A percentile compares a stretch with the other conserved stretches of the same genome.
These are phyloP conservation scores for Trichoderma arundinaceum DNA, from an alignment of 2,329 filamentous ascomycete species.

Conservation along the genomic window DNA sequence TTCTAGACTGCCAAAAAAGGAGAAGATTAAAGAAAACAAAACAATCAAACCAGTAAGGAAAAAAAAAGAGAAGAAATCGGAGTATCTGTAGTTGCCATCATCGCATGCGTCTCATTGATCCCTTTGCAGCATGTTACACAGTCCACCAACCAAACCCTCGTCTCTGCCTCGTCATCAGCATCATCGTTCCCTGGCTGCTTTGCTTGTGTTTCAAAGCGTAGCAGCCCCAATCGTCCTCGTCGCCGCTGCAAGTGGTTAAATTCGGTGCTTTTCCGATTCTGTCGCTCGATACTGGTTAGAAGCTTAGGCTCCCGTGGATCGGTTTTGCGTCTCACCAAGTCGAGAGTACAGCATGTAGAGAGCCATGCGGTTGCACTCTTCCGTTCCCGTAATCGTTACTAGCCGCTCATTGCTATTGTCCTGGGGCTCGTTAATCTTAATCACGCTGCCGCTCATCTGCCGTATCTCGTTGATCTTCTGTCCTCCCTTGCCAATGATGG, in stretches of 20 bases:
- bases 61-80: not conserved
- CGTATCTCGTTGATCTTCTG: constrained; percentile 99
- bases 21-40: not conserved
- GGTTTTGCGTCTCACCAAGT: constrained; percentile 70
- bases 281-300: constrained; percentile 39
- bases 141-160: constrained; percentile 2
- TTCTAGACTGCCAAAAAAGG: constrained; percentile 21
- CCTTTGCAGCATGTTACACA: constrained; percentile 5
- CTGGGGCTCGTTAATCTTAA: constrained; percentile 99
- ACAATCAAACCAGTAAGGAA: not conserved
- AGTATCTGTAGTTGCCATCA: constrained; percentile 15
- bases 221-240: constrained; percentile 3
- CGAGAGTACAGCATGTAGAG: constrained; percentile 98
- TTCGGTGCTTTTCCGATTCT: constrained; percentile 55
- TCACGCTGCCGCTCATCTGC: constrained; percentile 94
- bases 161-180: not conserved
- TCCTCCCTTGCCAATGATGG: constrained; percentile 97
- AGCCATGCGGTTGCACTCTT: constrained; percentile 99
- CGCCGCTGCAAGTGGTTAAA: constrained; percentile 39
- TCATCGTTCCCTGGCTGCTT: constrained; percentile 2
- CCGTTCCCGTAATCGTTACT: constrained; percentile 95
- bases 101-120: constrained; percentile 10
- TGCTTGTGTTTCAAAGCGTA: not conserved
- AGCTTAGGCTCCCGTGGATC: constrained; percentile 35
- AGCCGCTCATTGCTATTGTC: constrained; percentile 98